Evolutionary conservation across 768 basidiomycete genomes (phyloP).

Genomic region (Russula griseocarnosa): DNA sequence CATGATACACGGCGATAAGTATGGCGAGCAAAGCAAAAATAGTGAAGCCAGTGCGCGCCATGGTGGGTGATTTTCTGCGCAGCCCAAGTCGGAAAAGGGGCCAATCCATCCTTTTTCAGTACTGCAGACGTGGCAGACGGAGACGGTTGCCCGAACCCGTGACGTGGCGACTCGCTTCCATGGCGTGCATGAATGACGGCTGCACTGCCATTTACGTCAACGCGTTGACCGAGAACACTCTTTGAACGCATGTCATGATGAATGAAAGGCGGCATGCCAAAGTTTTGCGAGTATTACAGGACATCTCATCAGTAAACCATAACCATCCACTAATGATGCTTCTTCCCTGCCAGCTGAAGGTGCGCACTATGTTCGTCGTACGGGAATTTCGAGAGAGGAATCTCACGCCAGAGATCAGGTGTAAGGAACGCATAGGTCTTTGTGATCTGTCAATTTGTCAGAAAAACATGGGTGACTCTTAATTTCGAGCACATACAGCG

Average conservation of each 20-base stretch:
- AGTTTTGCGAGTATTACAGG: conserved; percentile 25
- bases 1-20: conserved; percentile 44
- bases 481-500: conserved; percentile 53
- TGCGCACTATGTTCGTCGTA: conserved; percentile 96
- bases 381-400: conserved; percentile 81
- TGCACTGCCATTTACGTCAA: too few species aligned
- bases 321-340: conserved; percentile 47
- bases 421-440: conserved; percentile 99
- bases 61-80: neutral
- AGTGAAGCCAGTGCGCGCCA: conserved; percentile 7
- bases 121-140: too few species aligned
- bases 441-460: conserved; percentile 60
- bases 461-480: conserved; percentile 3
- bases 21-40: conserved; percentile 38
- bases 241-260: neutral
- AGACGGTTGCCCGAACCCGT: too few species aligned
- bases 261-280: conserved; percentile 9
- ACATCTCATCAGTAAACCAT: conserved; percentile 2
- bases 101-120: neutral
- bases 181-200: too few species aligned
- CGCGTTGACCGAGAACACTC: neutral
- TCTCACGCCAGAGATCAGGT: conserved; percentile 96
- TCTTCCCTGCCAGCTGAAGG: conserved; percentile 81
- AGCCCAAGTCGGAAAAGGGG: neutral
- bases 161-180: too few species aligned